phyloP scores from a whole-genome alignment of 768 basidiomycete species.

The Mycena haematopus region DNA sequence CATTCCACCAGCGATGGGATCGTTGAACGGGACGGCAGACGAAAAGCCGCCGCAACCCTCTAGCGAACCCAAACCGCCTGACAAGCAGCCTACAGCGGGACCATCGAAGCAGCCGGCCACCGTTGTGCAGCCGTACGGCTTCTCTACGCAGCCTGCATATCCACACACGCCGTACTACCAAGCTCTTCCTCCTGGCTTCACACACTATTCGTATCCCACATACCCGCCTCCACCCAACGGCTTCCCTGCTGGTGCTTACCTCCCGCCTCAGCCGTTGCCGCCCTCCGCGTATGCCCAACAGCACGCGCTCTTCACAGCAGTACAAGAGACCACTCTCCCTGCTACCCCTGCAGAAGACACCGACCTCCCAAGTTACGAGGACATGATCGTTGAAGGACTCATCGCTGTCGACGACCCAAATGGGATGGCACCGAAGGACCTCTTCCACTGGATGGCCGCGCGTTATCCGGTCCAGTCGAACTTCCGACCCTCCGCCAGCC shows the following conservation, averaged over 20 bases:
- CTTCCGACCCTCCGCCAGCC: conserved; percentile 88
- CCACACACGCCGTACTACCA: conserved; percentile 74
- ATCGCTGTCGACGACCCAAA: conserved; percentile 70
- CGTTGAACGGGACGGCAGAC: conserved; percentile 27
- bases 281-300: conserved; percentile 25
- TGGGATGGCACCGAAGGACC: conserved; percentile 80
- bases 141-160: conserved; percentile 59
- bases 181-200: conserved; percentile 51
- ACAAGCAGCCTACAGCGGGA: conserved; percentile 32
- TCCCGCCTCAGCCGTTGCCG: conserved; percentile 34
- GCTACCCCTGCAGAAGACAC: conserved; percentile 37
- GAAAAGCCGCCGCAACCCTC: conserved; percentile 29
- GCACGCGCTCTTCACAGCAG: conserved; percentile 29
- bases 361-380: conserved; percentile 86
- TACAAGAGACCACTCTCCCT: conserved; percentile 34
- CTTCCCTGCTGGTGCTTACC: conserved; percentile 40
- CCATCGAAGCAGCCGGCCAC: conserved; percentile 32
- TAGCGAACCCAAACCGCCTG: conserved; percentile 34
- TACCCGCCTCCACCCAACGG: conserved; percentile 44
- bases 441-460: conserved; percentile 85
- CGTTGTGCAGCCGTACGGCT: conserved; percentile 58
- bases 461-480: conserved; percentile 87
- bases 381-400: conserved; percentile 88
- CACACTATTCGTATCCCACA: conserved; percentile 47
- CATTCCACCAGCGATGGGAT: conserved; percentile 12